These are phyloP conservation scores for Emmonsiellopsis sp. DNA, from an alignment of 2,329 filamentous ascomycete species.

Conservation along the genomic window DNA sequence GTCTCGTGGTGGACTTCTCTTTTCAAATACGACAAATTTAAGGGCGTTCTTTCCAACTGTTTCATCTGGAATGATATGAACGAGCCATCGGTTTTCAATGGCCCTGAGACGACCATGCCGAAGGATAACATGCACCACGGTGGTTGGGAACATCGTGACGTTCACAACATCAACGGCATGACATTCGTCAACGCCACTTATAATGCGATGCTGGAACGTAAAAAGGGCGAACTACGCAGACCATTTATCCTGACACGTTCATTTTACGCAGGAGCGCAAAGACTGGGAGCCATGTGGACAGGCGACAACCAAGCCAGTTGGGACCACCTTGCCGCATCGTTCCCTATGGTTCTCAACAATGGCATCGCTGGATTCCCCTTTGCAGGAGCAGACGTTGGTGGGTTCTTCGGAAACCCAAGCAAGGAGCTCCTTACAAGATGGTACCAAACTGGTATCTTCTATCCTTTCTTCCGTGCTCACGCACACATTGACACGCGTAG, in stretches of 20 bases:
- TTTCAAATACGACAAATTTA: constrained; percentile 82
- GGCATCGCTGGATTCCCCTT: constrained; percentile 92
- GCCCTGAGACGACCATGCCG: constrained; percentile 95
- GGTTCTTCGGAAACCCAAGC: constrained; percentile 95
- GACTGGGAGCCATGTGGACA: constrained; percentile 94
- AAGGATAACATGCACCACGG: constrained; percentile 92
- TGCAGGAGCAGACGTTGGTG: constrained; percentile 88
- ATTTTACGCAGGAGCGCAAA: constrained; percentile 85
- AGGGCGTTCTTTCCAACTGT: constrained; percentile 74
- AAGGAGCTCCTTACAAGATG: constrained; percentile 86
- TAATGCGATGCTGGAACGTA: constrained; percentile 71
- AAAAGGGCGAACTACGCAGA: constrained; percentile 73
- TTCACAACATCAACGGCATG: constrained; percentile 93
- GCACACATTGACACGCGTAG: constrained; percentile 94
- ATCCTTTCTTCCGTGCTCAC: constrained; percentile 95
- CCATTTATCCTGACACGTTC: constrained; percentile 90
- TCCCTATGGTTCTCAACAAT: constrained; percentile 90
- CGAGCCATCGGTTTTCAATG: constrained; percentile 97
- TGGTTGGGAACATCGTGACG: constrained; percentile 91
- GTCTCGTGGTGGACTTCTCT: constrained; percentile 83
- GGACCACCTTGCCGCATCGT: constrained; percentile 78
- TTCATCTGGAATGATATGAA: constrained; percentile 99
- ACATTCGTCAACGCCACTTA: constrained; percentile 94
- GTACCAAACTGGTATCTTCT: constrained; percentile 96
- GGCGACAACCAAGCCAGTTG: constrained; percentile 93